Conservation (phyloP, 192 early-diverging fungal species). For the Podila verticillata region DNA sequence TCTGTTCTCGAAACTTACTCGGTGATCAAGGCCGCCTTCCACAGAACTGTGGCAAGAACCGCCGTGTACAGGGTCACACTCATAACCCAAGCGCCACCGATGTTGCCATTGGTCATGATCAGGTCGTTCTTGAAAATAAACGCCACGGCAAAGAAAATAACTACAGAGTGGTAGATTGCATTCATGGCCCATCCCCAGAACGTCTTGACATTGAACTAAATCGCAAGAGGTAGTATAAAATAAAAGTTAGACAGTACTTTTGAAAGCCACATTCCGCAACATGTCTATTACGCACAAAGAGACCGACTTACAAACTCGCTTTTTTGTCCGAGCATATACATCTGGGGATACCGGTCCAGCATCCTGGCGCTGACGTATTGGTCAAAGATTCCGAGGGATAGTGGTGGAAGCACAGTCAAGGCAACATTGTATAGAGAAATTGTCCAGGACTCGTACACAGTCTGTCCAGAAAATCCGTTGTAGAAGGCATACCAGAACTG, state of each 20-base stretch:
- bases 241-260: background rate
- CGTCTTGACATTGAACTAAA: slow-evolving; percentile 79
- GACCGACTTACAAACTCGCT: slow-evolving; percentile 66
- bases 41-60: slow-evolving; percentile 87
- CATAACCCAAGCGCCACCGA: slow-evolving; percentile 90
- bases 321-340: slow-evolving; percentile 87
- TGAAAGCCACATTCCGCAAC: background rate
- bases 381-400: slow-evolving; percentile 98
- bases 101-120: slow-evolving; percentile 73
- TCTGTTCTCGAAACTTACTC: slow-evolving; percentile 59
- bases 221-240: slow-evolving; percentile 7
- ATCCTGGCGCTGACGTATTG: slow-evolving; percentile 93
- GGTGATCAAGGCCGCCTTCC: slow-evolving; percentile 91
- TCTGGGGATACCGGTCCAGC: slow-evolving; percentile 96
- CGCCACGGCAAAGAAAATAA: slow-evolving; percentile 50
- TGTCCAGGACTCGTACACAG: slow-evolving; percentile 98
- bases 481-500: slow-evolving; percentile 97
- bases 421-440: slow-evolving; percentile 94
- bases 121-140: slow-evolving; percentile 73
- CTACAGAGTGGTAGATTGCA: slow-evolving; percentile 91
- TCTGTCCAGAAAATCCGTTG: slow-evolving; percentile 97
- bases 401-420: slow-evolving; percentile 94
- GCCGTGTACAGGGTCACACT: slow-evolving; percentile 91
- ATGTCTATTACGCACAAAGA: slow-evolving; percentile 4
- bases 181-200: slow-evolving; percentile 96